Evolutionary conservation across 441 rosid genomes (phyloP), one percentile per base, ranked within the genome.

Genomic region (Populus trichocarpa): DNA sequence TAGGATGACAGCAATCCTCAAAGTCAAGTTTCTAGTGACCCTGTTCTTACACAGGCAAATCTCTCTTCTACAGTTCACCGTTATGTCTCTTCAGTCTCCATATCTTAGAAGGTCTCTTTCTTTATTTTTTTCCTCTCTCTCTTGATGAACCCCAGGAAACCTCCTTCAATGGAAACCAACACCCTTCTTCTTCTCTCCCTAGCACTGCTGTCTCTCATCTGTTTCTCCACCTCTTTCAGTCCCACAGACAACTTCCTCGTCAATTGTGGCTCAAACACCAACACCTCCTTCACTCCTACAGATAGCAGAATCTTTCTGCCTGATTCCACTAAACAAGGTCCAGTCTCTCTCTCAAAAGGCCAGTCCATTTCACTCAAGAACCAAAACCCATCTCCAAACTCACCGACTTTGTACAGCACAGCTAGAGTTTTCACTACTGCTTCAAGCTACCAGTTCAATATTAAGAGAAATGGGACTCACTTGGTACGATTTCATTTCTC

Each of bases 401-500:
- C 93, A 0, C 80, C 88, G 0, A 10, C 75, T 71, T 64, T 91
- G 67, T 93, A 91, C 88, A 79, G 74, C 59, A 82, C 96, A 1
- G 96, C 97, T 9, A 84, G 96, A 69, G 86, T 92, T 75, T 92
- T 94, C 91, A 81, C 91, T 7, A 5, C 70, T 8, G 74, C 83
- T 53, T 89, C 86, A 0, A 84, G 83, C 67, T 94, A 94, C 85
- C 82, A 79, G 86, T 86, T 94, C 84, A 72, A 70, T 77, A 85
- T 88, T 86, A 80, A 71, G 83, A 81, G 66, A 63, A 86, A 85
- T 59, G 97, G 88, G 65, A 82, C 87, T 78, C 95, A 90, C 81
- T 86, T 95, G 85, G 89, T 95, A 87, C 98, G 99, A 77, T 85
- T 93, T 79, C 99, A 95, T 84, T 93, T 95, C 89, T 87, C 93